phyloP scores from a whole-genome alignment of 805 yeast species.

The Pichia gijzeniarum region DNA sequence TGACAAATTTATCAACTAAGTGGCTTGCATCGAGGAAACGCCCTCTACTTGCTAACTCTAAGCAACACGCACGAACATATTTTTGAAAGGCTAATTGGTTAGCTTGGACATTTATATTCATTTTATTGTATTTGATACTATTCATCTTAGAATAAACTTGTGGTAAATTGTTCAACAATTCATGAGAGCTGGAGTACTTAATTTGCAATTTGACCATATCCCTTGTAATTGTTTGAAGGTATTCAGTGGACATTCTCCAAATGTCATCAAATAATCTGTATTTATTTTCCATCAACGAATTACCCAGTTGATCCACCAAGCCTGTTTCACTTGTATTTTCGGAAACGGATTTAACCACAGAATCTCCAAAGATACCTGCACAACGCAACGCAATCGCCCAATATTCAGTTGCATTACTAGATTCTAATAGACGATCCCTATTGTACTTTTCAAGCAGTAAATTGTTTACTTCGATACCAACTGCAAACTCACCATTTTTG shows the following conservation, averaged over 20 bases:
- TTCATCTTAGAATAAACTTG: conserved; percentile 11
- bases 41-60: conserved; percentile 16
- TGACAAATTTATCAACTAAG: conserved; percentile 22
- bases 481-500: conserved; percentile 23
- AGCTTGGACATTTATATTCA: conserved; percentile 16
- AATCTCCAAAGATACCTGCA: conserved; percentile 20
- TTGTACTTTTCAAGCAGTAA: conserved; percentile 20
- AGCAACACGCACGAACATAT: conserved; percentile 21
- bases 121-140: conserved; percentile 11
- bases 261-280: conserved; percentile 21
- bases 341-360: conserved; percentile 18
- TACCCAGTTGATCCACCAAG: neutral
- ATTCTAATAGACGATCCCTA: neutral
- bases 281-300: conserved; percentile 11
- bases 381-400: conserved; percentile 25
- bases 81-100: conserved; percentile 18
- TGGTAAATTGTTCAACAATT: conserved; percentile 22
- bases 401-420: conserved; percentile 8
- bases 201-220: conserved; percentile 19
- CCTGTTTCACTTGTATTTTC: conserved; percentile 14
- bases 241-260: conserved; percentile 19
- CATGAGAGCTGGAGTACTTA: conserved; percentile 20
- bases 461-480: conserved; percentile 25
- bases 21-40: conserved; percentile 25
- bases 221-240: conserved; percentile 16